These are phyloP conservation scores for Asterionellopsis glacialis DNA, from an alignment of 108 stramenopile species.

Conservation along the genomic window DNA sequence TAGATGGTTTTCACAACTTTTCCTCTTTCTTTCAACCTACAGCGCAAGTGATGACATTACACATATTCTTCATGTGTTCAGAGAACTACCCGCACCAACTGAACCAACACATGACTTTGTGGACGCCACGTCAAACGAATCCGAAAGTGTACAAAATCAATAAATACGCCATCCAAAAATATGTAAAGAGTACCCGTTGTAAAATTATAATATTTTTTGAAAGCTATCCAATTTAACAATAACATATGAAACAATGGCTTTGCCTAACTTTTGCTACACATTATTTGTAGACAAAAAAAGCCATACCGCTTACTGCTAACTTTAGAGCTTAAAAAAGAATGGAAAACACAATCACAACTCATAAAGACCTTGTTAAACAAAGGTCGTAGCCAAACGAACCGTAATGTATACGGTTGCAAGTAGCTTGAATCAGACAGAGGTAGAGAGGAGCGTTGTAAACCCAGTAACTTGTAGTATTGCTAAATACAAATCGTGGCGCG, in stretches of 20 bases:
- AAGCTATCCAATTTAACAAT: neutral
- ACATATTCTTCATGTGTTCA: conserved; percentile 45
- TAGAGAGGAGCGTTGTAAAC: too few relatives aligned
- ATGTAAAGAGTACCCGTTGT: neutral
- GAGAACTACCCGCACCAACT: conserved; percentile 30
- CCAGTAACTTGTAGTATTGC: too few relatives aligned
- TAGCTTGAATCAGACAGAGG: too few relatives aligned
- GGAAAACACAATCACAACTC: too few relatives aligned
- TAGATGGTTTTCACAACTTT: conserved; percentile 4
- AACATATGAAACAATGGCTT: neutral
- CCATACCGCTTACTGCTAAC: too few relatives aligned
- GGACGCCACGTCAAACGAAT: conserved; percentile 7
- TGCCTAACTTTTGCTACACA: too few relatives aligned
- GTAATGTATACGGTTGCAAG: too few relatives aligned
- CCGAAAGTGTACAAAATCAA: conserved; percentile 8
- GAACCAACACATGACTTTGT: conserved; percentile 7
- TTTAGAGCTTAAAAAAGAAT: too few relatives aligned
- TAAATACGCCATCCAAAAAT: neutral
- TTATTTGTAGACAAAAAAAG: too few relatives aligned
- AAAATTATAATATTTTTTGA: neutral
- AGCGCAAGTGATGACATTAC: conserved; percentile 49
- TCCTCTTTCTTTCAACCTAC: conserved; percentile 1
- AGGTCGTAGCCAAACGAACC: too few relatives aligned
- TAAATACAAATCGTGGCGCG: too few relatives aligned
- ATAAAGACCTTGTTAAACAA: too few relatives aligned